Base-by-base conservation (phyloP, 352 stramenopile species). In the Pythium guiyangense region DNA sequence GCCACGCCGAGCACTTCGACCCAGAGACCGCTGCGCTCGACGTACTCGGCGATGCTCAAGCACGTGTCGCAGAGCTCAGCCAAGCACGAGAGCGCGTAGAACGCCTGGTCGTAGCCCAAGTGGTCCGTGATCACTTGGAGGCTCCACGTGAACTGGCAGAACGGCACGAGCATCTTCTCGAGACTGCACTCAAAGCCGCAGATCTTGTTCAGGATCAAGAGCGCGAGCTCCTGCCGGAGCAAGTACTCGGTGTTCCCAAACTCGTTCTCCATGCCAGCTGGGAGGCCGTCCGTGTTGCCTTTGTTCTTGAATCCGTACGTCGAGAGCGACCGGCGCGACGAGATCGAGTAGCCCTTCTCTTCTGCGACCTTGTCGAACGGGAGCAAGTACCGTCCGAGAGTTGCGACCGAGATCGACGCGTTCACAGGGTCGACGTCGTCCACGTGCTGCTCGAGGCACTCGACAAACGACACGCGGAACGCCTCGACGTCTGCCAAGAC, bases 91-190 rank as follows among this genome's bases (percentile, higher is more conserved):
- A 93, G 55, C 9, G 83, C 74, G 54, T 88, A 90, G 50, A 75
- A 91, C 4, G 79, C 83, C 64, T 93, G 83, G 27, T 93, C 83
- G 31, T 88, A 93, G 22, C 71, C 72, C 15, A 93, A 66, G 58
- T 93, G 83, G 56, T 93, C 83, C 0, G 83, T 79, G 52, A 93
- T 86, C 40, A 91, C 83, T 67, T 93, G 83, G 39, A 93, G 61
- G 52, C 74, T 87, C 83, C 83, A 93, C 0, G 80, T 90, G 57
- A 78, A 93, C 45, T 83, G 69, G 44, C 77, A 90, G 34, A 90
- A 91, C 29, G 83, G 80, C 49, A 77, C 73, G 27, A 93, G 55
- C 67, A 91, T 86, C 39, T 73, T 72, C 59, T 93, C 83, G 49
- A 93, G 60, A 37, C 73, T 84, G 51, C 62, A 88, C 55, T 87